Evolutionary conservation across 2,329 filamentous ascomycete genomes (phyloP).

Genomic region (Pseudocercospora cruenta): DNA sequence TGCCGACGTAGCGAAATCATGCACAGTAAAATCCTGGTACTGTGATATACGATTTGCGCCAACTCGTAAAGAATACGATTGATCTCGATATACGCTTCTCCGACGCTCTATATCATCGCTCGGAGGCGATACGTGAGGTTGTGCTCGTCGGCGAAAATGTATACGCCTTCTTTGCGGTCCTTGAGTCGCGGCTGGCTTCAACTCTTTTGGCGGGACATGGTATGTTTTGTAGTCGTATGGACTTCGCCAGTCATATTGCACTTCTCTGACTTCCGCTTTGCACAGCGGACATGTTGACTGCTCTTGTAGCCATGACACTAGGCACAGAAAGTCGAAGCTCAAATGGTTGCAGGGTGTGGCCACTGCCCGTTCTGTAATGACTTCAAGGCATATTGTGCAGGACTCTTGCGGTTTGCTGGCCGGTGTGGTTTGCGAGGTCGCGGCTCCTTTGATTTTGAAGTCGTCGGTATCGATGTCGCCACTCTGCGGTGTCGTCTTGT

Average conservation of each 20-base stretch:
- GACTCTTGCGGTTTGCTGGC: constrained; percentile 44
- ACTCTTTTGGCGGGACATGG: constrained; percentile 21
- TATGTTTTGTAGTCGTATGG: constrained; percentile 63
- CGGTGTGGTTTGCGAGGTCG: constrained; percentile 1
- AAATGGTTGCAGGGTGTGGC: constrained; percentile 77
- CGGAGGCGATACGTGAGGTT: background rate
- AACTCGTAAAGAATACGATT: constrained; percentile 77
- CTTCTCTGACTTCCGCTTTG: constrained; percentile 56
- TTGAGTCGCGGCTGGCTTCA: constrained; percentile 6
- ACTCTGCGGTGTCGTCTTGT: constrained; percentile 9
- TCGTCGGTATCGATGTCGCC: constrained; percentile 23
- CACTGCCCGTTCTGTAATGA: constrained; percentile 70
- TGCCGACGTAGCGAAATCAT: constrained; percentile 64
- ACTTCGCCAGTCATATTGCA: constrained; percentile 67
- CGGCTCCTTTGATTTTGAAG: constrained; percentile 35
- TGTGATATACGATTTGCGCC: constrained; percentile 78
- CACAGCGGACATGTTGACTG: constrained; percentile 78
- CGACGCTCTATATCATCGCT: constrained; percentile 60
- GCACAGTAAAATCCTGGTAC: constrained; percentile 73
- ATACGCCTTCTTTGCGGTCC: constrained; percentile 8
- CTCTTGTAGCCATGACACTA: constrained; percentile 78
- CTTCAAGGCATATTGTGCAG: constrained; percentile 87
- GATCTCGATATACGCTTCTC: constrained; percentile 71
- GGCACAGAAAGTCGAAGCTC: constrained; percentile 83
- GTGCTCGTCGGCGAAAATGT: constrained; percentile 7